A percentile compares a stretch with the other conserved stretches of the same genome.
These are phyloP conservation scores for Crinitomyces ghanaensis DNA, from an alignment of 805 yeast species.

Conservation along the genomic window DNA sequence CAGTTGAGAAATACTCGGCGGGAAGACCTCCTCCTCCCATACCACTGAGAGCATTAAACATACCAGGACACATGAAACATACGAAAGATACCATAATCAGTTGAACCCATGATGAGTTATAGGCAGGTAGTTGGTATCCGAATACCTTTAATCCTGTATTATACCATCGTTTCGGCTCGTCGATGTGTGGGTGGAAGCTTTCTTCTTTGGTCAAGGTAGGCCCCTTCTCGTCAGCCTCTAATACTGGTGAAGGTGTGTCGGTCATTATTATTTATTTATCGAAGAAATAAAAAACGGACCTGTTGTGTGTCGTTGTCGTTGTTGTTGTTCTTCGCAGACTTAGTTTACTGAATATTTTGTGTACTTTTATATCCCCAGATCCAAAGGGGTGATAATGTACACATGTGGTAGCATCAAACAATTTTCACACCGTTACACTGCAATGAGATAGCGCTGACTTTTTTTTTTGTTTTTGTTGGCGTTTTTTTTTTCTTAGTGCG, in stretches of 20 bases:
- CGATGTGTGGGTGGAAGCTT: not conserved
- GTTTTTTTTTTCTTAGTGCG: no score
- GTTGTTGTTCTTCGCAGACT: no score
- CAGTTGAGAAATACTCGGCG: constrained; percentile 23
- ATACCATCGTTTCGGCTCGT: constrained; percentile 15
- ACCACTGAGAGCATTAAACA: constrained; percentile 15
- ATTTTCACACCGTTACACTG: no score
- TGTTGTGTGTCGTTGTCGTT: not conserved
- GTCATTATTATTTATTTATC: no score
- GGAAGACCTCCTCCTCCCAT: constrained; percentile 11
- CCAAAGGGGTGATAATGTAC: no score
- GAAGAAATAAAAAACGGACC: not conserved
- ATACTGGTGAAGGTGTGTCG: no score
- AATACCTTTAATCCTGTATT: constrained; percentile 16
- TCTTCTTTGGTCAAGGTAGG: not conserved
- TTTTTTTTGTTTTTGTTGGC: no score
- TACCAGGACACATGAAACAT: constrained; percentile 39
- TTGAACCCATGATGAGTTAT: constrained; percentile 31
- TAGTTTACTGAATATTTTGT: no score
- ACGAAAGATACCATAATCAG: constrained; percentile 36
- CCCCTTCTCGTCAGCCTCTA: constrained; percentile 2
- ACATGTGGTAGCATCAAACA: no score
- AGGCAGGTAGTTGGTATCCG: constrained; percentile 26
- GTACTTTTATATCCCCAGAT: no score
- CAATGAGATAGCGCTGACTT: no score